Conservation (phyloP, 306 rosid genomes). For the Pyrus betulifolia region DNA sequence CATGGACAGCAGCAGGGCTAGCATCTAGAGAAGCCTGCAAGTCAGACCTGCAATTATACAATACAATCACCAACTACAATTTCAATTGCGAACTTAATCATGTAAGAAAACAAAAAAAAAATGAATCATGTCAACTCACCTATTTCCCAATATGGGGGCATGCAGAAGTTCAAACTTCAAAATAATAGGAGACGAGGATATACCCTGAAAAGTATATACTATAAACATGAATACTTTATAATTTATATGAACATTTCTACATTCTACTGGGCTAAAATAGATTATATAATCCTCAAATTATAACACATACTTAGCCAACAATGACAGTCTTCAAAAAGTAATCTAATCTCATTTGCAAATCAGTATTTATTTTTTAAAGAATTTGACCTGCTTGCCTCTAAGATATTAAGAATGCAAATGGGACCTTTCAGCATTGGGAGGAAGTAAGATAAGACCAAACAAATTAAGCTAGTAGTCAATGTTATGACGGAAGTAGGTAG, state of each 20-base stretch:
- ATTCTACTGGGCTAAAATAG: background rate
- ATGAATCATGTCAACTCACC: slow-evolving; percentile 41
- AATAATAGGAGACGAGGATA: slow-evolving; percentile 55
- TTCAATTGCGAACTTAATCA: slow-evolving; percentile 12
- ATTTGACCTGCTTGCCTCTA: background rate
- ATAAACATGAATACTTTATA: slow-evolving; percentile 11
- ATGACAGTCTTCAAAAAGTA: background rate
- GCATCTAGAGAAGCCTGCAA: slow-evolving; percentile 43
- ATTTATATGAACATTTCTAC: background rate
- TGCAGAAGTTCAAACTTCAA: slow-evolving; percentile 89
- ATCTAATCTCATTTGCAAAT: background rate
- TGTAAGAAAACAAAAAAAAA: background rate
- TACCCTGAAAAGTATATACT: slow-evolving; percentile 48
- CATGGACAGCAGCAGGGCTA: slow-evolving; percentile 68
- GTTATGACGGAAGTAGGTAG: background rate
- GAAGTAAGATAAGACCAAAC: background rate
- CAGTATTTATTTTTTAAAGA: background rate
- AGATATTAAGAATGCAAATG: background rate
- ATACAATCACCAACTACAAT: slow-evolving; percentile 28
- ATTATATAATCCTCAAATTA: background rate
- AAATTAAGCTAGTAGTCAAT: background rate
- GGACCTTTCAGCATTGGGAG: background rate
- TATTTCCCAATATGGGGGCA: slow-evolving; percentile 51
- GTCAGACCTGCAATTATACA: slow-evolving; percentile 43
- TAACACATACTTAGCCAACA: background rate